A percentile compares a stretch with the other conserved stretches of the same genome.
Conservation (phyloP, 2,329 filamentous ascomycete species). For the Arthroderma uncinatum region DNA sequence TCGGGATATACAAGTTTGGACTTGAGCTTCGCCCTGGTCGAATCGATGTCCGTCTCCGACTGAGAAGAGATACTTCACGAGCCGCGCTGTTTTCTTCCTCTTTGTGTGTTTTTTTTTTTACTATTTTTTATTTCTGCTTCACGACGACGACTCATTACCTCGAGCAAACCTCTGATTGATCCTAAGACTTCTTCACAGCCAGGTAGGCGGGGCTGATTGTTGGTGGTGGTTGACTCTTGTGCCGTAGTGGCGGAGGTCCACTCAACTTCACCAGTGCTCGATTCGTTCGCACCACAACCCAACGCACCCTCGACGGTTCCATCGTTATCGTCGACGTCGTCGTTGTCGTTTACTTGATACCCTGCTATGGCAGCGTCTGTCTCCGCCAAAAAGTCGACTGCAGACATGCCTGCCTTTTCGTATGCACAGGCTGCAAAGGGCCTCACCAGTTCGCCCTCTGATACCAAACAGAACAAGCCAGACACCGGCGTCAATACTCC, state of each 20-base stretch:
- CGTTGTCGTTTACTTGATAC: neutral
- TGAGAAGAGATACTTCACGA: neutral
- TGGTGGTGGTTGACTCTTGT: constrained; percentile 11
- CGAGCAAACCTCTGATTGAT: neutral
- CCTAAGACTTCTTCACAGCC: neutral
- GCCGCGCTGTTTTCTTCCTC: neutral
- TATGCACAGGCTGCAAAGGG: constrained; percentile 95
- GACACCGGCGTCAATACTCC: neutral
- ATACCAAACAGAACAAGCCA: constrained; percentile 25
- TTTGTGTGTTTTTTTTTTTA: neutral
- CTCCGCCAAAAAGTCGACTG: constrained; percentile 22
- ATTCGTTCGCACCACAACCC: neutral
- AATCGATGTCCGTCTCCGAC: neutral
- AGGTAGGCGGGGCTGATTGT: neutral
- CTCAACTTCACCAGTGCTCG: neutral
- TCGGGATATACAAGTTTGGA: neutral
- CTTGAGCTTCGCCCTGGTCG: neutral
- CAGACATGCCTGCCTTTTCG: constrained; percentile 57
- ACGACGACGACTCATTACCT: neutral
- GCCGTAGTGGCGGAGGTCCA: neutral
- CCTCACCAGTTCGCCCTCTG: constrained; percentile 38
- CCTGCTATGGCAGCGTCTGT: constrained; percentile 30
- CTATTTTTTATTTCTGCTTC: too few relatives aligned
- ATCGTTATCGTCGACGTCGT: neutral
- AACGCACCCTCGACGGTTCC: neutral